phyloP scores from a whole-genome alignment of 2,329 filamentous ascomycete species.

The Alternaria hordeiaustralica region DNA sequence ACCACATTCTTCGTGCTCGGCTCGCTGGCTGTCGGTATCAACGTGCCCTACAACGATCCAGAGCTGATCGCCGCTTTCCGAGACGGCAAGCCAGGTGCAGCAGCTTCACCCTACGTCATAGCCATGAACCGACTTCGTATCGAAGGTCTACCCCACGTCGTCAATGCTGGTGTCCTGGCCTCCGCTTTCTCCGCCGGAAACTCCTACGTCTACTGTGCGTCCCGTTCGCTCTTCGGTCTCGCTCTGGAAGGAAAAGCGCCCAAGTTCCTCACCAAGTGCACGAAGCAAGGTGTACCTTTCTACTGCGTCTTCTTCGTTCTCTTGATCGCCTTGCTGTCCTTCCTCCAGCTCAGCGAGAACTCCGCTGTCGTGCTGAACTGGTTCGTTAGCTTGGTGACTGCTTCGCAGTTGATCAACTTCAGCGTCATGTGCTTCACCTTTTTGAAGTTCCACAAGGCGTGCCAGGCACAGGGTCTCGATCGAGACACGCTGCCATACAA shows the following conservation, averaged over 20 bases:
- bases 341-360: constrained; percentile 74
- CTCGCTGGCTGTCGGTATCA: constrained; percentile 71
- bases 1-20: constrained; percentile 78
- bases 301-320: constrained; percentile 74
- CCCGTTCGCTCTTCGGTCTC: constrained; percentile 61
- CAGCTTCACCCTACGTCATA: constrained; percentile 69
- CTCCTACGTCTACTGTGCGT: constrained; percentile 63
- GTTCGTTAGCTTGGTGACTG: constrained; percentile 76
- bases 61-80: constrained; percentile 67
- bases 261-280: constrained; percentile 60
- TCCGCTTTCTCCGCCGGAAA: constrained; percentile 64
- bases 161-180: constrained; percentile 64
- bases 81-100: constrained; percentile 67
- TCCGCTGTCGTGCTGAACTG: constrained; percentile 74
- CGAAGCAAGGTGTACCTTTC: constrained; percentile 72
- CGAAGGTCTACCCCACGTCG: constrained; percentile 62
- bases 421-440: constrained; percentile 71
- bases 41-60: constrained; percentile 72
- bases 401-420: constrained; percentile 64
- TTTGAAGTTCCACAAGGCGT: constrained; percentile 73
- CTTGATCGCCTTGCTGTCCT: constrained; percentile 72
- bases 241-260: constrained; percentile 63
- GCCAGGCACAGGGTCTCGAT: constrained; percentile 71
- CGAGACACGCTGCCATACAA: constrained; percentile 73
- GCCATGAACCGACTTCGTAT: constrained; percentile 64